Conservation (phyloP, 2,329 filamentous ascomycete genomes). For the Ascochyta clinopodiicola region DNA sequence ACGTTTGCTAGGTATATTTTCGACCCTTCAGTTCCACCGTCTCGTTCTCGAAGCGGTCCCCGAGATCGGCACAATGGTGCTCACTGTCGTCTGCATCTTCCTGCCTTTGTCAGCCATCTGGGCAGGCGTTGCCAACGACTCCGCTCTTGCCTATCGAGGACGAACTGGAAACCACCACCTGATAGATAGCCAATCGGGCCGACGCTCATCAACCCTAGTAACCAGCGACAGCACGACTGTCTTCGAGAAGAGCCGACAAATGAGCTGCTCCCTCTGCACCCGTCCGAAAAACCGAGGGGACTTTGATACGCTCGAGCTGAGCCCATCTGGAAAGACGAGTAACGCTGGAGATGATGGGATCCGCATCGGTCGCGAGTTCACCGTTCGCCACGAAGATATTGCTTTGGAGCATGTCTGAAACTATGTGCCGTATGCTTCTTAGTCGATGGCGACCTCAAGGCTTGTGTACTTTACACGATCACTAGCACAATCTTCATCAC, state of each 20-base stretch:
- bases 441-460: neutral
- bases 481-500: neutral
- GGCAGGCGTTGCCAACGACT: constrained; percentile 55
- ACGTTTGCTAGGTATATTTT: constrained; percentile 63
- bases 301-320: constrained; percentile 16
- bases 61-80: constrained; percentile 61
- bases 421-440: neutral
- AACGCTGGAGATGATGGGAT: constrained; percentile 23
- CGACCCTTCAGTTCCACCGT: constrained; percentile 62
- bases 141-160: constrained; percentile 24
- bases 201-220: constrained; percentile 14
- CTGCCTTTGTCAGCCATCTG: constrained; percentile 72
- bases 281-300: constrained; percentile 27
- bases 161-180: constrained; percentile 37
- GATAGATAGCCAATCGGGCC: constrained; percentile 32
- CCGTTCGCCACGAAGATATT: constrained; percentile 23
- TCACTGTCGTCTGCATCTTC: constrained; percentile 67
- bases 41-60: constrained; percentile 54
- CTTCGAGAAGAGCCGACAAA: constrained; percentile 27
- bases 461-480: neutral
- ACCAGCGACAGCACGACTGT: constrained; percentile 16
- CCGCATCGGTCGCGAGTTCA: constrained; percentile 32
- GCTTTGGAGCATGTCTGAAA: constrained; percentile 11
- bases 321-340: constrained; percentile 12
- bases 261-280: constrained; percentile 23